Conservation (phyloP, 768 basidiomycete genomes). For the Chalciporus piperatus region DNA sequence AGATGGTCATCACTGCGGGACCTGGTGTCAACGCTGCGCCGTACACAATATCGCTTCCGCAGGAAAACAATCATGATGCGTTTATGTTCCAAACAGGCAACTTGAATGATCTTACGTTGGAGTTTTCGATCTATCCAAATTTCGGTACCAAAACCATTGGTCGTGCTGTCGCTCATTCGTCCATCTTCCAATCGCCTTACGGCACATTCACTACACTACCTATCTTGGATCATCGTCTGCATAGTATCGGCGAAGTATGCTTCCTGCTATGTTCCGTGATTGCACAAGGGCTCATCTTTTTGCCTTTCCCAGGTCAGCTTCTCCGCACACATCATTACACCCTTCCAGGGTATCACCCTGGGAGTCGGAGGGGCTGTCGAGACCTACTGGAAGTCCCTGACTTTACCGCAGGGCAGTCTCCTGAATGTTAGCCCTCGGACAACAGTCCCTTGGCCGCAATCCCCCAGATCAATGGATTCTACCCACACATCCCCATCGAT, state of each 20-base stretch:
- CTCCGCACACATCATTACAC: constrained; percentile 80
- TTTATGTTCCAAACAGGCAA: constrained; percentile 86
- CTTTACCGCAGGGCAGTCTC: constrained; percentile 28
- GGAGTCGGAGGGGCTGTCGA: constrained; percentile 94
- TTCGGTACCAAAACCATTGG: constrained; percentile 98
- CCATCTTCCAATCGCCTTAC: constrained; percentile 58
- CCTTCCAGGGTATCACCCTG: constrained; percentile 89
- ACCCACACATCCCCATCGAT: constrained; percentile 72
- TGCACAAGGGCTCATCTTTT: constrained; percentile 3
- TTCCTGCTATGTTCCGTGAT: not conserved
- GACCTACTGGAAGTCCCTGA: constrained; percentile 95
- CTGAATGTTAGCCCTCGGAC: constrained; percentile 35
- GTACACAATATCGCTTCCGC: constrained; percentile 85
- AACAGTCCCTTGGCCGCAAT: constrained; percentile 35
- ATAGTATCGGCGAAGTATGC: constrained; percentile 88
- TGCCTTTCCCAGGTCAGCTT: constrained; percentile 66
- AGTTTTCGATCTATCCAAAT: constrained; percentile 95
- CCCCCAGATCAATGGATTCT: constrained; percentile 43
- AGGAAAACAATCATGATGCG: constrained; percentile 63
- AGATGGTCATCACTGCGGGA: constrained; percentile 91
- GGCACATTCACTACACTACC: constrained; percentile 64
- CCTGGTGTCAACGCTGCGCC: constrained; percentile 84
- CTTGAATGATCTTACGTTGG: constrained; percentile 70
- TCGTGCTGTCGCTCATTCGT: constrained; percentile 81
- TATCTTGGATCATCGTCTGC: constrained; percentile 88